Evolutionary conservation across 2,329 filamentous ascomycete genomes (phyloP).

Genomic region (Iodosphaeria phyllophila): DNA sequence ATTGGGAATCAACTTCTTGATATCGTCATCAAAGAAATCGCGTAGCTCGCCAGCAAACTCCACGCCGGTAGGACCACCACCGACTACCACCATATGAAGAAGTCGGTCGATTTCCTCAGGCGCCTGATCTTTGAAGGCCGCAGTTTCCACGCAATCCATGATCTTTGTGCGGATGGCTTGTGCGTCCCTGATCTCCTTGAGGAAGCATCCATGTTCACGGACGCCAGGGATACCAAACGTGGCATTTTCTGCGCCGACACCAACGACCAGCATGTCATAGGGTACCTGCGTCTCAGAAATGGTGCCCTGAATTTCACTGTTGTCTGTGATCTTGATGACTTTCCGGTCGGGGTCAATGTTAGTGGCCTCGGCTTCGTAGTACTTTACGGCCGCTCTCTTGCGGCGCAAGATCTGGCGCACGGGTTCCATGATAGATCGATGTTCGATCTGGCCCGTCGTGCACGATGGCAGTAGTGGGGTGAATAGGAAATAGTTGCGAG

Average conservation of each 20-base stretch:
- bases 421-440: slow-evolving; percentile 99
- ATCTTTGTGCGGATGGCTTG: slow-evolving; percentile 95
- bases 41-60: slow-evolving; percentile 97
- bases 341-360: slow-evolving; percentile 88
- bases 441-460: slow-evolving; percentile 93
- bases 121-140: slow-evolving; percentile 91
- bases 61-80: slow-evolving; percentile 88
- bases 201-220: slow-evolving; percentile 85
- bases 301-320: slow-evolving; percentile 79
- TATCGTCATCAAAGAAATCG: slow-evolving; percentile 96
- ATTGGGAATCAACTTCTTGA: slow-evolving; percentile 94
- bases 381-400: slow-evolving; percentile 86
- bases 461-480: slow-evolving; percentile 93
- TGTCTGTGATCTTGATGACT: slow-evolving; percentile 76
- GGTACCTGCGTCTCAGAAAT: slow-evolving; percentile 71
- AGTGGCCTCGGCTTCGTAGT: slow-evolving; percentile 93
- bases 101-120: slow-evolving; percentile 80
- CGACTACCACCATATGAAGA: slow-evolving; percentile 92
- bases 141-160: slow-evolving; percentile 98
- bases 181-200: slow-evolving; percentile 95
- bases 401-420: slow-evolving; percentile 88
- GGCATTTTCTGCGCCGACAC: slow-evolving; percentile 93
- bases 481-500: slow-evolving; percentile 99
- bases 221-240: slow-evolving; percentile 97
- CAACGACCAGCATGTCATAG: slow-evolving; percentile 96